These are phyloP conservation scores for Phytophthora megakarya DNA, from an alignment of 352 stramenopile genomes.

Conservation along the genomic window DNA sequence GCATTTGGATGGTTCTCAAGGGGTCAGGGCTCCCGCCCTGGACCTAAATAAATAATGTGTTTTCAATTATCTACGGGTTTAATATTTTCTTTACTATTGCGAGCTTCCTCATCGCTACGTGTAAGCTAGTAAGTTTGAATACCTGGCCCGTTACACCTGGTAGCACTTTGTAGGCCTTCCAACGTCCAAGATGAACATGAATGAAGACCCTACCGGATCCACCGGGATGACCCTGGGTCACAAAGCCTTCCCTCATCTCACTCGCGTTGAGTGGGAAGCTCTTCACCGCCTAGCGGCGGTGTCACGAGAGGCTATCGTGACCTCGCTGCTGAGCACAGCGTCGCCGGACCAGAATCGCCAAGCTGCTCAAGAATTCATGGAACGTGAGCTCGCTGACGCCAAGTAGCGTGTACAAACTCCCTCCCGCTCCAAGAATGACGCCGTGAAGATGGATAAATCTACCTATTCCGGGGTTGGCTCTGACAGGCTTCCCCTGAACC, in stretches of 20 bases:
- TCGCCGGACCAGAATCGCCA: too few relatives aligned
- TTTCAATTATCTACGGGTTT: not conserved
- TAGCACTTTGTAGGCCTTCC: slow-evolving; percentile 19
- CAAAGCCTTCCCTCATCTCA: slow-evolving; percentile 3
- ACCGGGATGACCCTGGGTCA: too few relatives aligned
- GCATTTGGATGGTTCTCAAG: not conserved
- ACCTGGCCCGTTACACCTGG: slow-evolving; percentile 27
- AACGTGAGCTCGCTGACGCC: too few relatives aligned
- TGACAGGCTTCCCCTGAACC: not conserved
- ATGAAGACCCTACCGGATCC: too few relatives aligned
- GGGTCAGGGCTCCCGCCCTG: not conserved
- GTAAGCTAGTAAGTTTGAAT: not conserved
- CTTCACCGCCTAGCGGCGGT: slow-evolving; percentile 9
- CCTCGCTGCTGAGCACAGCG: not conserved
- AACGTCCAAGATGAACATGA: slow-evolving; percentile 10
- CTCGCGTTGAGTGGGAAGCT: slow-evolving; percentile 11
- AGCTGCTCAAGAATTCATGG: too few relatives aligned
- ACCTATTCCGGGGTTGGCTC: not conserved
- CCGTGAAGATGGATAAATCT: not conserved
- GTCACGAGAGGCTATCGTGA: slow-evolving; percentile 8
- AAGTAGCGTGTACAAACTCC: too few relatives aligned
- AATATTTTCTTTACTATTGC: not conserved
- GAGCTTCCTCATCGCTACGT: too few relatives aligned
- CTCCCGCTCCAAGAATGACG: not conserved
- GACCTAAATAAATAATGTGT: not conserved